Evolutionary conservation across 2,329 filamentous ascomycete genomes (phyloP).

Genomic region (Fusarium subglutinans): DNA sequence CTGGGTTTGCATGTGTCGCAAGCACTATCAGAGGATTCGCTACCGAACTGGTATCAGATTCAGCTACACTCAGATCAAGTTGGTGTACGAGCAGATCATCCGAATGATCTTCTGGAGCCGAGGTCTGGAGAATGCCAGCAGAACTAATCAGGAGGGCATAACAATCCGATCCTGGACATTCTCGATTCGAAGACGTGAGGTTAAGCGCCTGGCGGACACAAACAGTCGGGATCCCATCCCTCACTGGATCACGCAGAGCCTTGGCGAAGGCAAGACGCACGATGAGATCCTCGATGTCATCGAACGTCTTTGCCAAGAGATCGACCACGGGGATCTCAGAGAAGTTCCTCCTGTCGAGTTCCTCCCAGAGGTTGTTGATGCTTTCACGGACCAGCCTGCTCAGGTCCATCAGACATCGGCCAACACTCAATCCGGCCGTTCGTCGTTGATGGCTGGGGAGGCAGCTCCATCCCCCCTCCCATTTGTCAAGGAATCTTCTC

Average conservation of each 20-base stretch:
- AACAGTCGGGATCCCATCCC: conserved; percentile 38
- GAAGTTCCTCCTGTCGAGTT: conserved; percentile 69
- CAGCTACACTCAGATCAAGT: conserved; percentile 68
- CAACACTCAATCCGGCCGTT: conserved; percentile 4
- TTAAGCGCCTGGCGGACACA: conserved; percentile 59
- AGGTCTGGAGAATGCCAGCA: conserved; percentile 51
- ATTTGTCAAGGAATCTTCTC: conserved; percentile 40
- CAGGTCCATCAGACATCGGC: conserved; percentile 22
- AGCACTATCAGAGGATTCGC: conserved; percentile 80
- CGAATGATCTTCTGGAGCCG: conserved; percentile 72
- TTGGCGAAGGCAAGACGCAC: conserved; percentile 59
- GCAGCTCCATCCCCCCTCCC: conserved; percentile 29
- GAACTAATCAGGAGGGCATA: conserved; percentile 43
- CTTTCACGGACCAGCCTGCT: conserved; percentile 37
- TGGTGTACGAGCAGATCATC: conserved; percentile 70
- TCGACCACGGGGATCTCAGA: conserved; percentile 52
- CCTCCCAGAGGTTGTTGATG: conserved; percentile 61
- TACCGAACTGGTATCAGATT: conserved; percentile 73
- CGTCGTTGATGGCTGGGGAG: conserved; percentile 25
- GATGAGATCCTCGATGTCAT: conserved; percentile 59
- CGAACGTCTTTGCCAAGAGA: conserved; percentile 55
- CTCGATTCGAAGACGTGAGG: conserved; percentile 71
- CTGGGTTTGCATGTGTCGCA: conserved; percentile 82
- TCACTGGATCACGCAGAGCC: conserved; percentile 58
- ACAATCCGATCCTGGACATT: conserved; percentile 64